Percentiles rank a stretch among this genome's conserved stretches.
phyloP scores from a whole-genome alignment of 208 protist genomes.

The Leishmania tarentolae region DNA sequence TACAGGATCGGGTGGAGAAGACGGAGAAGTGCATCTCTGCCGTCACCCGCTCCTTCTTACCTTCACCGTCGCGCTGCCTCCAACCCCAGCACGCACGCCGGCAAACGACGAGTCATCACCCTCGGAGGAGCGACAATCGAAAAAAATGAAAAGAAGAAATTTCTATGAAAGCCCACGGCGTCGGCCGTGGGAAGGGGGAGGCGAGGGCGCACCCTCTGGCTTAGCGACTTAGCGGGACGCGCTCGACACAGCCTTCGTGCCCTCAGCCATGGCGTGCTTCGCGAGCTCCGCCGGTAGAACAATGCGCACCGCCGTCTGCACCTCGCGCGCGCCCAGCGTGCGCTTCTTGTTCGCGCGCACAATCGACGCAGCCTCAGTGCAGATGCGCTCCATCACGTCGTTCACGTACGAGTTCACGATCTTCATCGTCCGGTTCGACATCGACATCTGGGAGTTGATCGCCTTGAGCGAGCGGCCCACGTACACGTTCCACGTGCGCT shows the following conservation, averaged over 20 bases:
- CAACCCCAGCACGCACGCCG: background rate
- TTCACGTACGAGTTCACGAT: slow-evolving; percentile 98
- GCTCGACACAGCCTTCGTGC: slow-evolving; percentile 97
- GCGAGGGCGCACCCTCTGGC: background rate
- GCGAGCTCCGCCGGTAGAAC: slow-evolving; percentile 97
- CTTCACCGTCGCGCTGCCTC: background rate
- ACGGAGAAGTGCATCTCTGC: background rate
- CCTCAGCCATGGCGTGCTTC: slow-evolving; percentile 99
- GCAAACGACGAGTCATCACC: background rate
- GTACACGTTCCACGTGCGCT: slow-evolving; percentile 88
- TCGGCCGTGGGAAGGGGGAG: background rate
- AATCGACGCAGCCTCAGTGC: slow-evolving; percentile 92
- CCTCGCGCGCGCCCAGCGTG: slow-evolving; percentile 95
- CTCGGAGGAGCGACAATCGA: background rate
- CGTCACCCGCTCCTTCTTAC: background rate
- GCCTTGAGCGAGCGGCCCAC: slow-evolving; percentile 94
- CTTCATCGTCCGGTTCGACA: slow-evolving; percentile 95
- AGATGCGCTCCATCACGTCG: slow-evolving; percentile 98
- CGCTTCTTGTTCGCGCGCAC: slow-evolving; percentile 95
- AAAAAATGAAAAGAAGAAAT: background rate
- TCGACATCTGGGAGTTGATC: slow-evolving; percentile 96
- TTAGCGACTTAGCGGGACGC: slow-evolving; percentile 29
- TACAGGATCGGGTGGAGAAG: background rate
- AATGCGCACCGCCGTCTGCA: slow-evolving; percentile 97
- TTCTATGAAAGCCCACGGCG: background rate